Conservation (phyloP, 106 monocot species). For the Dactylorhiza incarnata region DNA sequence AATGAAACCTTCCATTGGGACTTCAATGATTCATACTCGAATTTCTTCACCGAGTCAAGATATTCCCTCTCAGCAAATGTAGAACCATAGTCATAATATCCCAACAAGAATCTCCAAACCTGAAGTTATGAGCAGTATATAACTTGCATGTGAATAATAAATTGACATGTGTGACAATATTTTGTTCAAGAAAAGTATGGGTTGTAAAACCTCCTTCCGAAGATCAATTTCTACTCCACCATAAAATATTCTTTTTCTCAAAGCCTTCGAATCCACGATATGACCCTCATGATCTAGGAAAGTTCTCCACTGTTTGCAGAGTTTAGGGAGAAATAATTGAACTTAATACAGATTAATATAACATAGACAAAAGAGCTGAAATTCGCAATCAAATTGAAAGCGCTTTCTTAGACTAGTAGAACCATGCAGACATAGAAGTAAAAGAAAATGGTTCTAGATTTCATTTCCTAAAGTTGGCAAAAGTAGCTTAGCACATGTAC, state of each 20-base stretch:
- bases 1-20: slow-evolving; percentile 58
- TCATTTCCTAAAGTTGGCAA: neutral
- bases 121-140: slow-evolving; percentile 1
- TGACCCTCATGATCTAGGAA: slow-evolving; percentile 78
- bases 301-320: slow-evolving; percentile 44
- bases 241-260: slow-evolving; percentile 86
- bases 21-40: slow-evolving; percentile 58
- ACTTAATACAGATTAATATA: neutral
- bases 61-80: slow-evolving; percentile 71
- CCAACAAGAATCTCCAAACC: slow-evolving; percentile 70
- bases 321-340: neutral
- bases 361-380: neutral
- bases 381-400: neutral
- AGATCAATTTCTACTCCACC: slow-evolving; percentile 80
- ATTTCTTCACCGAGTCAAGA: slow-evolving; percentile 42
- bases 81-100: slow-evolving; percentile 56
- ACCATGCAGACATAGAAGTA: neutral
- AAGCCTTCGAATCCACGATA: slow-evolving; percentile 66
- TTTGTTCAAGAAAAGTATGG: neutral
- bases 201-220: slow-evolving; percentile 59
- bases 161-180: neutral
- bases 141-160: neutral
- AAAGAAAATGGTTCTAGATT: neutral
- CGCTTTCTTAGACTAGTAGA: neutral
- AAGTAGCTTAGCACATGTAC: too few relatives aligned